Evolutionary conservation across 129 eudicot genomes (phyloP), one percentile per base, ranked within the genome.

Genomic region (Apium graveolens): DNA sequence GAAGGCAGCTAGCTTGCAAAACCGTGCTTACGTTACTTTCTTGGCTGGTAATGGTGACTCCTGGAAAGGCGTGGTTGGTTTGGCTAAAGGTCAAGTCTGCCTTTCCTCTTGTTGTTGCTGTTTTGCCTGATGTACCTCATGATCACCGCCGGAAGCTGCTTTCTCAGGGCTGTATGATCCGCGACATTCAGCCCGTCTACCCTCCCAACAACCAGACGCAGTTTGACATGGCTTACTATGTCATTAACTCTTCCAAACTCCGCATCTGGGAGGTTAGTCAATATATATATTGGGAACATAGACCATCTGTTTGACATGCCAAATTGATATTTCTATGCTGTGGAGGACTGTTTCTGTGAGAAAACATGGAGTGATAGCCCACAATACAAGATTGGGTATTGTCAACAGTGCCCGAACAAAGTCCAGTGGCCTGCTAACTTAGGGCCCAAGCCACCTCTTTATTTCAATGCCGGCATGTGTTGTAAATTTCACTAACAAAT

Each of bases 401-500:
- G 91, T 17, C 89, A 83, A 24, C 91, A 88, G 69, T 70, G 90
- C 78, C 87, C 91, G 2, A 78, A 87, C 16, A 91, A 75, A 76
- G 89, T 86, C 31, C 81, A 86, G 27, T 93, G 98, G 98, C 90
- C 93, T 27, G 77, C 84, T 12, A 39, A 41, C 17, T 42, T 93
- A 39, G 98, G 97, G 13, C 86, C 86, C 7, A 82, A 82, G 80
- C 98, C 98, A 0, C 53, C 91, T 11, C 88, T 86, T 31, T 93
- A 91, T 60, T 86, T 93, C 82, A 93, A 93, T 73, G 97, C 91
- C 5, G 98, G 98, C 16, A 89, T 93, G 97, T 91, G n/a, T n/a
- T n/a, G n/a, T n/a, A n/a, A n/a, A n/a, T n/a, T n/a, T n/a, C n/a
- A n/a, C n/a, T n/a, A n/a, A n/a, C n/a, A n/a, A n/a, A n/a, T n/a